phyloP scores from a whole-genome alignment of 208 protist species.

The Lotmaria passim region DNA sequence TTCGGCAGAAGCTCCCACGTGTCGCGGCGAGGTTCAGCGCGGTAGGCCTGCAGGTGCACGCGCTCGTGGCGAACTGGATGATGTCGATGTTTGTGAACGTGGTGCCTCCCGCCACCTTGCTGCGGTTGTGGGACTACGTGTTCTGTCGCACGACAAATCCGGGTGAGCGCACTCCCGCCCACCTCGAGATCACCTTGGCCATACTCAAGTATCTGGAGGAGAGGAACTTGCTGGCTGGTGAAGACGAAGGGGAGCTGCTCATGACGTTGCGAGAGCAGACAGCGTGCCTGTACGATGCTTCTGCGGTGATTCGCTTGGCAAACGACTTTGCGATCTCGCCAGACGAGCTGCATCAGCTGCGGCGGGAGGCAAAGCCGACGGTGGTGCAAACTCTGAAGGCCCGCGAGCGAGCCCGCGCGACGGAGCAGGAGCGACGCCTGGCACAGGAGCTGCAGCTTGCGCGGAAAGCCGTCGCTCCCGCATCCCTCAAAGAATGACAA shows the following conservation, averaged over 20 bases:
- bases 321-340: conserved; percentile 31
- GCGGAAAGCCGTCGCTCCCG: background rate
- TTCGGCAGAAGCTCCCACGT: conserved; percentile 50
- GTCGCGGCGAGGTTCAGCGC: conserved; percentile 39
- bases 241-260: conserved; percentile 51
- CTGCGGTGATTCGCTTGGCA: conserved; percentile 37
- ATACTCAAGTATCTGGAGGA: conserved; percentile 54
- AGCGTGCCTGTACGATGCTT: conserved; percentile 43
- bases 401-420: conserved; percentile 17
- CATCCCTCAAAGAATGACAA: background rate
- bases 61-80: conserved; percentile 65
- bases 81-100: conserved; percentile 75
- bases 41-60: conserved; percentile 52
- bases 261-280: conserved; percentile 34
- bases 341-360: conserved; percentile 45
- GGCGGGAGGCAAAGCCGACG: conserved; percentile 32
- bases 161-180: conserved; percentile 34
- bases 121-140: conserved; percentile 75
- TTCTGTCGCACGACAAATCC: conserved; percentile 33
- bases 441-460: conserved; percentile 30
- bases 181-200: conserved; percentile 60
- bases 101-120: conserved; percentile 55
- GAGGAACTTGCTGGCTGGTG: conserved; percentile 27
- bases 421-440: conserved; percentile 27
- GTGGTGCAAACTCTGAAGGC: conserved; percentile 32